A percentile compares a stretch with the other conserved stretches of the same genome.
These are phyloP conservation scores for Saccharomycopsis crataegensis DNA, from an alignment of 1,139 yeast species.

Conservation along the genomic window DNA sequence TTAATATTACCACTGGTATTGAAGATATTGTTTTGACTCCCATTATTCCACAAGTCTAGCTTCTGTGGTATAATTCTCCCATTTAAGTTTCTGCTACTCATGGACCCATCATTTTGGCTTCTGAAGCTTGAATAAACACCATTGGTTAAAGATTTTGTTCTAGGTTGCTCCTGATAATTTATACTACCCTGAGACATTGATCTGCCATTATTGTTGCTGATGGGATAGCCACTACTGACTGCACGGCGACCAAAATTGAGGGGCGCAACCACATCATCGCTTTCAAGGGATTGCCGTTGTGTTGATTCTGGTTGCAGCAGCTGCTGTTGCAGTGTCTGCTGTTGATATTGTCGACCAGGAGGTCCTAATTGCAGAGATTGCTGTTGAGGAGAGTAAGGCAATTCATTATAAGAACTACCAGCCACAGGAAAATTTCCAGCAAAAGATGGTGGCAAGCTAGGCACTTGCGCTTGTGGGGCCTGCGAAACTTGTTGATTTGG, in stretches of 20 bases:
- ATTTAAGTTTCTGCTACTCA: neutral
- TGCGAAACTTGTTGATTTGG: neutral
- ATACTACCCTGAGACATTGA: neutral
- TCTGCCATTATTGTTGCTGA: neutral
- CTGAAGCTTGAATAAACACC: slow-evolving; percentile 1
- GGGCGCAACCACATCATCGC: slow-evolving; percentile 14
- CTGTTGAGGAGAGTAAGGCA: neutral
- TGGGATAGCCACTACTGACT: slow-evolving; percentile 5
- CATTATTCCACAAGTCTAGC: neutral
- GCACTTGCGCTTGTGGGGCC: neutral
- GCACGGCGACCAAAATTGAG: slow-evolving; percentile 3
- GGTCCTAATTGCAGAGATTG: neutral
- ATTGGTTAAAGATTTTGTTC: slow-evolving; percentile 11
- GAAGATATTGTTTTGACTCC: neutral
- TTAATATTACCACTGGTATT: neutral
- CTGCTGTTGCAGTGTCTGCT: slow-evolving; percentile 4
- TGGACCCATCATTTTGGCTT: neutral
- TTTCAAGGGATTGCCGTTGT: slow-evolving; percentile 5
- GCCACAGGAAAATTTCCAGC: neutral
- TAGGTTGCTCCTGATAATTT: neutral
- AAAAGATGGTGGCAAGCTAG: neutral
- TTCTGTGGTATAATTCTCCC: slow-evolving; percentile 6
- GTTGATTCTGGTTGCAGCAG: slow-evolving; percentile 1
- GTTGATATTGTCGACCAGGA: neutral
- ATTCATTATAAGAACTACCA: neutral